Conservation (phyloP, 306 rosid genomes). For the Lablab purpureus region DNA sequence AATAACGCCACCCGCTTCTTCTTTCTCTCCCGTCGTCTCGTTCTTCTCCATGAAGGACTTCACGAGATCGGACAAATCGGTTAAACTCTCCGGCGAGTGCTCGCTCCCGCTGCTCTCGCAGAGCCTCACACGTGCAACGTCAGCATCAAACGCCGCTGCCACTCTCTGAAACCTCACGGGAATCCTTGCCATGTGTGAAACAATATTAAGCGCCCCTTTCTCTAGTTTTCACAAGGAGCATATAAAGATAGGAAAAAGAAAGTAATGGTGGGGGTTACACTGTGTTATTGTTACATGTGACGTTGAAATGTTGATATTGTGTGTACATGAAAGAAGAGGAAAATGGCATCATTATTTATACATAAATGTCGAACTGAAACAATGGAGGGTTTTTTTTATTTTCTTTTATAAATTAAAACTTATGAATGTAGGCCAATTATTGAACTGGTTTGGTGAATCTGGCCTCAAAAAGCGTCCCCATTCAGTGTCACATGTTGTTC, state of each 20-base stretch:
- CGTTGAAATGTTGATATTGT: conserved; percentile 55
- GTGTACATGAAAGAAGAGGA: conserved; percentile 36
- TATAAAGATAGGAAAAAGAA: not conserved
- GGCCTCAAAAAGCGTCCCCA: not conserved
- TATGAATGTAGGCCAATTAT: conserved; percentile 49
- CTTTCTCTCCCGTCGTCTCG: conserved; percentile 19
- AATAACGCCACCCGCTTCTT: not conserved
- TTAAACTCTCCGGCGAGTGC: conserved; percentile 67
- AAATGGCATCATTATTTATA: conserved; percentile 56
- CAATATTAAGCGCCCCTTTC: not conserved
- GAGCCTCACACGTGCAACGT: conserved; percentile 54
- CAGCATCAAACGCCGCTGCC: conserved; percentile 73
- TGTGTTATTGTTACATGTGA: not conserved
- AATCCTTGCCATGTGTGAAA: conserved; percentile 42
- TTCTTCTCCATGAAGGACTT: conserved; percentile 77
- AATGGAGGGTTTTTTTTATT: conserved; percentile 3
- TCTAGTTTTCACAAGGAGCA: not conserved
- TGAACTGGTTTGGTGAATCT: conserved; percentile 41
- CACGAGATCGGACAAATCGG: conserved; percentile 75
- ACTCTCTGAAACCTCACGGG: conserved; percentile 68
- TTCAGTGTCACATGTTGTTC: conserved; percentile 22
- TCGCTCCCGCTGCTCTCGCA: conserved; percentile 93
- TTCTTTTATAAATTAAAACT: not conserved
- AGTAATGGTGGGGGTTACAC: not conserved
- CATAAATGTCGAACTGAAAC: not conserved